Percentiles rank a stretch among this genome's conserved stretches.
These are phyloP conservation scores for Macrolepiota dolichaula DNA, from an alignment of 768 basidiomycete genomes.

Conservation along the genomic window DNA sequence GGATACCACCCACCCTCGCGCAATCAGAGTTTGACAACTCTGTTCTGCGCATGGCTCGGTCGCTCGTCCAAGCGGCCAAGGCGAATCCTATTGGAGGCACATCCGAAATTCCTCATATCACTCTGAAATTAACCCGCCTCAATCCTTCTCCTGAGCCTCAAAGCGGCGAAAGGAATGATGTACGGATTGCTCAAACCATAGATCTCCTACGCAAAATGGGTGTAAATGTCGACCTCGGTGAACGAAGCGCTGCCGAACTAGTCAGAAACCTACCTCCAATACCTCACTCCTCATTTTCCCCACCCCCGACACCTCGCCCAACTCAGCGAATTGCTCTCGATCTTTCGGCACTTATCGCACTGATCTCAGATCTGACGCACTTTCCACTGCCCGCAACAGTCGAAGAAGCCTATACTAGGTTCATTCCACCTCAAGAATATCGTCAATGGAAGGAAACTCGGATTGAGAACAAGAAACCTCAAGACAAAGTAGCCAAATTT, in stretches of 20 bases:
- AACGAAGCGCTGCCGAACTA: conserved; percentile 31
- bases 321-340: conserved; percentile 74
- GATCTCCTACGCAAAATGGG: conserved; percentile 55
- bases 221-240: conserved; percentile 65
- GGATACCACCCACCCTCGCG: conserved; percentile 33
- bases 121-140: conserved; percentile 70
- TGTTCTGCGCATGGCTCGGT: conserved; percentile 65
- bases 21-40: conserved; percentile 68
- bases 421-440: conserved; percentile 56
- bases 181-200: conserved; percentile 62
- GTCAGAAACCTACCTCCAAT: conserved; percentile 2
- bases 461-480: conserved; percentile 10
- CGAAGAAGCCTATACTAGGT: conserved; percentile 60
- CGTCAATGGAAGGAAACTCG: conserved; percentile 55
- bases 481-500: conserved; percentile 5
- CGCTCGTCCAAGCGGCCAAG: conserved; percentile 61
- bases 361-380: conserved; percentile 82
- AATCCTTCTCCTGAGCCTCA: conserved; percentile 34
- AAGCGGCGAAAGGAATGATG: conserved; percentile 32
- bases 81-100: conserved; percentile 46
- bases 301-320: conserved; percentile 29
- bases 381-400: conserved; percentile 53
- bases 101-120: conserved; percentile 40
- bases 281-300: conserved; percentile 10
- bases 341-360: conserved; percentile 79